A percentile compares a stretch with the other conserved stretches of the same genome.
Conservation (phyloP, 139 green algal species). For the Coccomyxa sp. region DNA sequence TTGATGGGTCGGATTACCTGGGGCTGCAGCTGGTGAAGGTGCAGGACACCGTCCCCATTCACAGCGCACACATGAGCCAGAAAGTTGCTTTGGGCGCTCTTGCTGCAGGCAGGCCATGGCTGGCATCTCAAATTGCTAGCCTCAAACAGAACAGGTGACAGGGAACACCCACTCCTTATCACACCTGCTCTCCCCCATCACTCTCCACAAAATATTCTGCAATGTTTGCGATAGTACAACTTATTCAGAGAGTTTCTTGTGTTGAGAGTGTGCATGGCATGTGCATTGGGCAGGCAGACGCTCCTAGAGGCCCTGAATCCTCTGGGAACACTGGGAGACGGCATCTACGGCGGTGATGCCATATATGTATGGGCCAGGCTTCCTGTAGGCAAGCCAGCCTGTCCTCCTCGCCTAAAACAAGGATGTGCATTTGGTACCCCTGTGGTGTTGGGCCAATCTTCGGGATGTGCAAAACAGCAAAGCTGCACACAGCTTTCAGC, state of each 20-base stretch:
- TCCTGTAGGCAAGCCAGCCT: slow-evolving; percentile 32
- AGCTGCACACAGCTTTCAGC: no score
- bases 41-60: slow-evolving; percentile 91
- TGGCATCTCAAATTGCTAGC: not conserved
- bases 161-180: no score
- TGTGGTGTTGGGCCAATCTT: no score
- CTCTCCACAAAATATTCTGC: no score
- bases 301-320: slow-evolving; percentile 60
- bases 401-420: no score
- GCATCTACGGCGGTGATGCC: slow-evolving; percentile 73
- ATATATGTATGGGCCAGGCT: slow-evolving; percentile 88
- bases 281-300: slow-evolving; percentile 11
- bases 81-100: slow-evolving; percentile 4
- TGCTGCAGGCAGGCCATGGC: not conserved
- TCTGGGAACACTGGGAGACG: slow-evolving; percentile 33
- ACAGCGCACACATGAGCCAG: slow-evolving; percentile 32
- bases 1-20: slow-evolving; percentile 10
- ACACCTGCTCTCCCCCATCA: no score
- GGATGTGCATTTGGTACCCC: no score
- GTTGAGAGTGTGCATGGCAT: no score
- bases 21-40: slow-evolving; percentile 63
- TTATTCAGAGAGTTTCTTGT: no score
- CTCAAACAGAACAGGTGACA: slow-evolving; percentile 2
- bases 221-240: no score
- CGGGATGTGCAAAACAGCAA: no score